Conservation (phyloP, 345 rosid species). For the Dipteronia sinensis region DNA sequence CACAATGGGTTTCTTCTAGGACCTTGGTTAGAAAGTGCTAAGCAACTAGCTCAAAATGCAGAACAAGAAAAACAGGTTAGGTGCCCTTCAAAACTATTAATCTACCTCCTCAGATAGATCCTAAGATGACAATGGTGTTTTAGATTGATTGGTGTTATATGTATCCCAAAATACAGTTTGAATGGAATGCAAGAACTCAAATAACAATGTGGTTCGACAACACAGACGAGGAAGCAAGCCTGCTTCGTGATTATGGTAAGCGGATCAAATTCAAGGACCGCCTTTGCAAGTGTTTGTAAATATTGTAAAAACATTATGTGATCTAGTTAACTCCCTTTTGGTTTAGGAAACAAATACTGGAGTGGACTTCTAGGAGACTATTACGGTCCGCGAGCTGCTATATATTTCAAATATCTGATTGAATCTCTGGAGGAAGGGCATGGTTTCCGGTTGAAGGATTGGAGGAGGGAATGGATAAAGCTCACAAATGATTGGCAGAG, state of each 20-base stretch:
- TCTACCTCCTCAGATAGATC: not conserved
- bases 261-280: not conserved
- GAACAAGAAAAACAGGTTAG: constrained; percentile 58
- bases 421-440: constrained; percentile 47
- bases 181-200: constrained; percentile 82
- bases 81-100: not conserved
- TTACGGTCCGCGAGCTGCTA: constrained; percentile 69
- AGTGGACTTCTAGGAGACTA: constrained; percentile 65
- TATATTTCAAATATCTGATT: constrained; percentile 51
- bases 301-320: not conserved
- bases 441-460: constrained; percentile 44
- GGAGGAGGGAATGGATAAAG: constrained; percentile 75
- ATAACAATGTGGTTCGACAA: constrained; percentile 84
- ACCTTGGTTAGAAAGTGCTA: constrained; percentile 78
- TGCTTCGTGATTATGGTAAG: constrained; percentile 69
- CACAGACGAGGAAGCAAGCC: constrained; percentile 66
- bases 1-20: constrained; percentile 71
- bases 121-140: not conserved
- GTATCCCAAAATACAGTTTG: constrained; percentile 42
- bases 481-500: constrained; percentile 68
- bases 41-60: constrained; percentile 49
- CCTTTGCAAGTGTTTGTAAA: not conserved
- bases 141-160: not conserved
- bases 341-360: constrained; percentile 71
- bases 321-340: not conserved